phyloP scores from a whole-genome alignment of 768 basidiomycete genomes.

The Termitomyces sp. region DNA sequence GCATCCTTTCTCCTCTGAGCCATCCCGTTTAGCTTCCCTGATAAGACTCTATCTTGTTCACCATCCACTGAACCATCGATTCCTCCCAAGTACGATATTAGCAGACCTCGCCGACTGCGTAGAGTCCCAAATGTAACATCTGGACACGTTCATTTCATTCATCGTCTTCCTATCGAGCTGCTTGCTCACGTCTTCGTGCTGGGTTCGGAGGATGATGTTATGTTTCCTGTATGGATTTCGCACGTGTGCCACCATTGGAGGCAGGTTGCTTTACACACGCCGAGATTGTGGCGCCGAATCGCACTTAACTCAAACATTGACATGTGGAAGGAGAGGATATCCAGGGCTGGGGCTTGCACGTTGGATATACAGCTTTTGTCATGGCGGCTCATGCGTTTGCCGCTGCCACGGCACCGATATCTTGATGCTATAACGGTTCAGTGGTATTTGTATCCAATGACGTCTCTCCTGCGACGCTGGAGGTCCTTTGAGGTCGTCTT shows the following conservation, averaged over 20 bases:
- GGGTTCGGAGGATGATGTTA: conserved; percentile 49
- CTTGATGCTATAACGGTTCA: conserved; percentile 46
- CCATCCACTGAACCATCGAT: conserved; percentile 8
- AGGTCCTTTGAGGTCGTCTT: conserved; percentile 60
- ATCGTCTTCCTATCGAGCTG: conserved; percentile 57
- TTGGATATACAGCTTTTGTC: conserved; percentile 54
- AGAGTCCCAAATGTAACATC: conserved; percentile 20
- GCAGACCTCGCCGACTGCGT: conserved; percentile 32
- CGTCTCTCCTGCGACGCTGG: conserved; percentile 48
- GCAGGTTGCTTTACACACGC: conserved; percentile 53
- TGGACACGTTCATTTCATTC: conserved; percentile 41
- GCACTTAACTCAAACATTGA: conserved; percentile 38
- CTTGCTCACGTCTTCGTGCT: conserved; percentile 59
- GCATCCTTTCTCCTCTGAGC: not conserved
- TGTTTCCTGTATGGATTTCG: conserved; percentile 58
- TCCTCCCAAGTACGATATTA: conserved; percentile 20
- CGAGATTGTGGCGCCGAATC: conserved; percentile 61
- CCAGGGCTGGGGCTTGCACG: conserved; percentile 53
- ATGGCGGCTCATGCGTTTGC: conserved; percentile 20
- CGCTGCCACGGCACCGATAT: conserved; percentile 23
- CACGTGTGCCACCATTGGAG: conserved; percentile 70
- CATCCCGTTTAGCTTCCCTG: conserved; percentile 8
- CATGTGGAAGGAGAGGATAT: conserved; percentile 63
- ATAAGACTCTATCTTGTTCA: conserved; percentile 12
- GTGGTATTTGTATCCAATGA: conserved; percentile 56